phyloP scores from a whole-genome alignment of 176 grass and related monocot genomes.

The Pharus latifolius region DNA sequence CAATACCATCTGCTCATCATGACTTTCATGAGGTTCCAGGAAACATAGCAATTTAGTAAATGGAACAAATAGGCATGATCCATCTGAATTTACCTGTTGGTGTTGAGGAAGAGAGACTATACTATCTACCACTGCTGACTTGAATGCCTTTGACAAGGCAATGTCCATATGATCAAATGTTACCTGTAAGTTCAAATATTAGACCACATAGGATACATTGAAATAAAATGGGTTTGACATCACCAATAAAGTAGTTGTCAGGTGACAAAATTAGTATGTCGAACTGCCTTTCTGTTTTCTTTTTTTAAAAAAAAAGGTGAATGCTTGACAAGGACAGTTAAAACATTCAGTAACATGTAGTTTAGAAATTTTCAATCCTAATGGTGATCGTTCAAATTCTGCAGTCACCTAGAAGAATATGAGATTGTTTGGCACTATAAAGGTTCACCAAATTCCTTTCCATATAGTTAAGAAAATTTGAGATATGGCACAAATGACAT shows the following conservation, averaged over 20 bases:
- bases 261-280: neutral
- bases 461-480: neutral
- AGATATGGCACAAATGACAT: neutral
- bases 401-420: neutral
- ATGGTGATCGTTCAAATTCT: neutral
- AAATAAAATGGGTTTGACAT: neutral
- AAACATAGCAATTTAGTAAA: neutral
- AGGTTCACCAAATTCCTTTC: too few relatives aligned
- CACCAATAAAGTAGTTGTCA: too few relatives aligned
- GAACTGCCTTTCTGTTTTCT: neutral
- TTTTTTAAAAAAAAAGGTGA: neutral
- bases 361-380: neutral
- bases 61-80: neutral
- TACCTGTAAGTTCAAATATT: constrained; percentile 49
- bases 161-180: constrained; percentile 88
- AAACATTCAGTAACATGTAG: neutral
- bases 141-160: constrained; percentile 84
- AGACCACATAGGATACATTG: neutral
- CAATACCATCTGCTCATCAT: constrained; percentile 48
- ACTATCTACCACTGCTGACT: constrained; percentile 56
- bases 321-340: neutral
- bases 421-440: too few relatives aligned
- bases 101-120: constrained; percentile 97
- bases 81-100: constrained; percentile 54
- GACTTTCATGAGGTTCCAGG: neutral